Conservation (phyloP, 768 basidiomycete genomes). For the Tremella fuciformis region DNA sequence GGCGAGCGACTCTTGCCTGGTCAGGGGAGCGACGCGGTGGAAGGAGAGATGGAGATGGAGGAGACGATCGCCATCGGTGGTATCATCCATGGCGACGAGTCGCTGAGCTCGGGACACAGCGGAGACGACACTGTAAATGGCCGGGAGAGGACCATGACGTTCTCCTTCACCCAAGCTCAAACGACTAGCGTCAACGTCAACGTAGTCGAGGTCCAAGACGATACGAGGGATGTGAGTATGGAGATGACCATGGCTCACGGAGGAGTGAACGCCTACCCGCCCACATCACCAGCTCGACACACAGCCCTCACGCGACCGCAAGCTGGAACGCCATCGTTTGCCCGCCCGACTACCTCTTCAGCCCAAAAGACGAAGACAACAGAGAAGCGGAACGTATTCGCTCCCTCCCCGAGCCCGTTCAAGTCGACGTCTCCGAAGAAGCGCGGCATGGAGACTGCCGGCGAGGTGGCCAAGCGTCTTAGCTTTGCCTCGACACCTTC, state of each 20-base stretch:
- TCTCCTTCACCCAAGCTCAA: conserved; percentile 25
- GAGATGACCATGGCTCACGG: conserved; percentile 47
- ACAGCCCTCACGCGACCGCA: conserved; percentile 23
- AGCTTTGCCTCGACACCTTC: conserved; percentile 37
- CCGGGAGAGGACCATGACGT: conserved; percentile 44
- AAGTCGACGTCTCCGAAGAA: conserved; percentile 36
- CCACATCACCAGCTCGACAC: conserved; percentile 16
- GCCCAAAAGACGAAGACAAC: conserved; percentile 26
- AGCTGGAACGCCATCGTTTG: conserved; percentile 40
- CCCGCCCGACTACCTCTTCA: conserved; percentile 43
- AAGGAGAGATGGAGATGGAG: conserved; percentile 51
- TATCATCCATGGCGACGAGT: conserved; percentile 39
- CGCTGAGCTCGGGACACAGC: conserved; percentile 23
- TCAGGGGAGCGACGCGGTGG: conserved; percentile 17
- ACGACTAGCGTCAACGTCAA: not conserved
- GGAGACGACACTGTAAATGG: conserved; percentile 23
- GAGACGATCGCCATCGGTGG: conserved; percentile 52
- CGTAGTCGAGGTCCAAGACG: conserved; percentile 12
- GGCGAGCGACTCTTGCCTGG: conserved; percentile 25
- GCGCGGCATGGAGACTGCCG: conserved; percentile 40
- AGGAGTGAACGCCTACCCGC: conserved; percentile 24
- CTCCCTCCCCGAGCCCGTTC: conserved; percentile 44
- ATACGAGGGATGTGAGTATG: conserved; percentile 31
- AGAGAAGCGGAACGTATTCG: conserved; percentile 46
- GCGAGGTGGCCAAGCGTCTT: conserved; percentile 49